phyloP scores from a whole-genome alignment of 1,284 basidiomycete genomes.

The Cutaneotrichosporon daszewskae region DNA sequence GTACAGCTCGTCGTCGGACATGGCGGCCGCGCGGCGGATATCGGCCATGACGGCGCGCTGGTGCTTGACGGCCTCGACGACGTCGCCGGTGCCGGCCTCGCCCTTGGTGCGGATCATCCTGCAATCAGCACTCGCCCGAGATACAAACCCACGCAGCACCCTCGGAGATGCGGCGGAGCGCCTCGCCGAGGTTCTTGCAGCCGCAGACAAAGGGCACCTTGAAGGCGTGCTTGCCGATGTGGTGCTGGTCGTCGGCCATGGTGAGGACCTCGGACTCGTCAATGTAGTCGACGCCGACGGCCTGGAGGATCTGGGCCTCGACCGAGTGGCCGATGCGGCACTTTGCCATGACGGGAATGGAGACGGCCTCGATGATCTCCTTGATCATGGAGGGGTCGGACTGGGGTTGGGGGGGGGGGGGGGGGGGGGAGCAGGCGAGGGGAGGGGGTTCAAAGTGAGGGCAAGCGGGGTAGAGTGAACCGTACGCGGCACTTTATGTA shows the following conservation, averaged over 20 bases:
- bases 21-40: slow-evolving; percentile 60
- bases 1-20: slow-evolving; percentile 80
- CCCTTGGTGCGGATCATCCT: slow-evolving; percentile 89
- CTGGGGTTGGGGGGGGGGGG: slow-evolving; percentile 47
- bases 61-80: slow-evolving; percentile 94
- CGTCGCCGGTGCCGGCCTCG: slow-evolving; percentile 95
- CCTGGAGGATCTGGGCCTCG: slow-evolving; percentile 93
- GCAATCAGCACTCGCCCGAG: background rate
- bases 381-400: slow-evolving; percentile 97
- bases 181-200: slow-evolving; percentile 65
- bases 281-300: slow-evolving; percentile 94
- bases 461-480: background rate
- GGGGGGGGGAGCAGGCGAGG: background rate
- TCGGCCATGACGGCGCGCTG: slow-evolving; percentile 75
- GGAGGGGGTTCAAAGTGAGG: too few species aligned
- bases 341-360: slow-evolving; percentile 62
- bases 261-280: slow-evolving; percentile 97
- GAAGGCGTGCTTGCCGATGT: slow-evolving; percentile 77
- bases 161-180: slow-evolving; percentile 91
- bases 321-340: slow-evolving; percentile 92
- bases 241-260: slow-evolving; percentile 82
- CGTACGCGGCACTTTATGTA: background rate
- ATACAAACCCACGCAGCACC: slow-evolving; percentile 80
- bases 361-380: slow-evolving; percentile 83
- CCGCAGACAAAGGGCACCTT: slow-evolving; percentile 66